These are phyloP conservation scores for Malassezia dermatis DNA, from an alignment of 1,284 basidiomycete species.

Conservation along the genomic window DNA sequence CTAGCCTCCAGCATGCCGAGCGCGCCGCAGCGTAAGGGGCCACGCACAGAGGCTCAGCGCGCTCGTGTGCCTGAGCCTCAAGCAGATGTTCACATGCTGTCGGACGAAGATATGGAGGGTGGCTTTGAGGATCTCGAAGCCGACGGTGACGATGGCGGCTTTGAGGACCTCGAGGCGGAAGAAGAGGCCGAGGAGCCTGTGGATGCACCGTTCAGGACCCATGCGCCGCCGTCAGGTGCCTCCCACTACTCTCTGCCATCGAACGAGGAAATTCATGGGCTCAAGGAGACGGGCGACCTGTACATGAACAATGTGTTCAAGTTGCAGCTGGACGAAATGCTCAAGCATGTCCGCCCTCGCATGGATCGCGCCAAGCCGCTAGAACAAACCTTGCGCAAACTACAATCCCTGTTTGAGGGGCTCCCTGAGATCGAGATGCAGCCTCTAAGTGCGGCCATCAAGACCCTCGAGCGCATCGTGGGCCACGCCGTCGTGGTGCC, in stretches of 20 bases:
- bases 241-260: slow-evolving; percentile 52
- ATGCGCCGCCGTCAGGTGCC: slow-evolving; percentile 28
- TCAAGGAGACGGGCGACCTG: slow-evolving; percentile 67
- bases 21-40: background rate
- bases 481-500: slow-evolving; percentile 43
- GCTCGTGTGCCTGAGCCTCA: background rate
- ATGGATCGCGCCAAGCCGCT: slow-evolving; percentile 28
- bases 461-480: slow-evolving; percentile 52
- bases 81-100: slow-evolving; percentile 23
- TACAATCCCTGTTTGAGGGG: slow-evolving; percentile 27
- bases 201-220: slow-evolving; percentile 51
- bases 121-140: slow-evolving; percentile 38
- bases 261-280: slow-evolving; percentile 60
- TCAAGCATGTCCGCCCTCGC: slow-evolving; percentile 29
- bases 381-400: slow-evolving; percentile 35
- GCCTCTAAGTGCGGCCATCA: slow-evolving; percentile 23
- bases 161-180: slow-evolving; percentile 19
- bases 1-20: background rate
- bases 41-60: background rate
- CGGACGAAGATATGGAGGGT: slow-evolving; percentile 44
- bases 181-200: slow-evolving; percentile 41
- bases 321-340: slow-evolving; percentile 50
- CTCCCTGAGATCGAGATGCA: slow-evolving; percentile 22
- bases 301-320: slow-evolving; percentile 76
- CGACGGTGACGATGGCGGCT: slow-evolving; percentile 13